These are phyloP conservation scores for Ceratocystis harringtonii DNA, from an alignment of 2,329 filamentous ascomycete species.

Conservation along the genomic window DNA sequence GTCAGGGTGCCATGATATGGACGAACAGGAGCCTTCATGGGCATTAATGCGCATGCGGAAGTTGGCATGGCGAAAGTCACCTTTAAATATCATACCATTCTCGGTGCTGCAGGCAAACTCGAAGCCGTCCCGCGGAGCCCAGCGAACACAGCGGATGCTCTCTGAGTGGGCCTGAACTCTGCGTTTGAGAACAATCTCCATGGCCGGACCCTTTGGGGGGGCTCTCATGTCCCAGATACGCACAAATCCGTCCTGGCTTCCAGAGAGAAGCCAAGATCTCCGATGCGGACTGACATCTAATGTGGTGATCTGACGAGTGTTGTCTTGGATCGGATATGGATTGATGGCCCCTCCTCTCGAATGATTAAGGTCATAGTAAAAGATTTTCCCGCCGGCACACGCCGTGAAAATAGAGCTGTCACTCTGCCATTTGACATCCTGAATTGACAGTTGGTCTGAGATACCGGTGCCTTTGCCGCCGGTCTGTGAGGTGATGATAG, in stretches of 20 bases:
- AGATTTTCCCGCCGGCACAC: conserved; percentile 49
- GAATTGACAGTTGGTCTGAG: conserved; percentile 46
- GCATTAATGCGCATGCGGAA: conserved; percentile 45
- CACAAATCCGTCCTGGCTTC: conserved; percentile 48
- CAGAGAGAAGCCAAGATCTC: conserved; percentile 42
- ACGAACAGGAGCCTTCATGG: conserved; percentile 44
- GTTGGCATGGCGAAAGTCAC: conserved; percentile 43
- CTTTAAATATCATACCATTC: conserved; percentile 45
- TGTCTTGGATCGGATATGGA: conserved; percentile 43
- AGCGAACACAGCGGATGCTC: conserved; percentile 46
- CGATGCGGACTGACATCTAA: conserved; percentile 48
- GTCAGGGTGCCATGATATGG: conserved; percentile 53
- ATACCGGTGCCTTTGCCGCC: conserved; percentile 25
- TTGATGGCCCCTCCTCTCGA: conserved; percentile 30
- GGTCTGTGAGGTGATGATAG: conserved; percentile 38
- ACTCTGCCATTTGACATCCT: conserved; percentile 44
- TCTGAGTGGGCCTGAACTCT: conserved; percentile 38
- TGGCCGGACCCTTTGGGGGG: conserved; percentile 32
- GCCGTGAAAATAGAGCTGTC: conserved; percentile 45
- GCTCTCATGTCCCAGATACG: conserved; percentile 44
- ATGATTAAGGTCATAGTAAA: conserved; percentile 44
- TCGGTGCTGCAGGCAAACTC: conserved; percentile 51
- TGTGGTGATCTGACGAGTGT: conserved; percentile 48
- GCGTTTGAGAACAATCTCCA: conserved; percentile 35
- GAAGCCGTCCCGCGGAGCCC: conserved; percentile 47